These are phyloP conservation scores for Stephanodiscus triporus DNA, from an alignment of 108 stramenopile genomes.

Conservation along the genomic window DNA sequence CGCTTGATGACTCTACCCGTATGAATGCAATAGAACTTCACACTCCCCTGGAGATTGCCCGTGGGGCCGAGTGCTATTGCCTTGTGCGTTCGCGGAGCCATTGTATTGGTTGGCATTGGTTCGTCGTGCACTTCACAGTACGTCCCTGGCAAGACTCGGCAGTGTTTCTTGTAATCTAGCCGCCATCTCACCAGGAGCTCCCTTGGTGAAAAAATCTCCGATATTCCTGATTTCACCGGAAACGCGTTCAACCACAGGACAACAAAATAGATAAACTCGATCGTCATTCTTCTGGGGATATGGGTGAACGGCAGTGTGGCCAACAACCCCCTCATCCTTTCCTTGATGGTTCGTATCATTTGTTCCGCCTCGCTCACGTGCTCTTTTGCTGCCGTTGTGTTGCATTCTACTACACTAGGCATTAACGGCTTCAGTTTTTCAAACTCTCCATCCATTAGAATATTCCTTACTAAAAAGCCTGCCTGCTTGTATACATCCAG, in stretches of 20 bases:
- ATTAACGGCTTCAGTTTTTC: neutral
- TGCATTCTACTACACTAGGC: constrained; percentile 15
- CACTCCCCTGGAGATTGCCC: neutral
- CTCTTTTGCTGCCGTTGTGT: constrained; percentile 32
- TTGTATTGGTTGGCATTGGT: no score
- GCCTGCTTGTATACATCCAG: no score
- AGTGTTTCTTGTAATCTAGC: no score
- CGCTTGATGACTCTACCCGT: neutral
- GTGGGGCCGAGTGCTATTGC: neutral
- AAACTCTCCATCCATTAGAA: constrained; percentile 4
- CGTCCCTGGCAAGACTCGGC: no score
- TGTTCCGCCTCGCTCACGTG: constrained; percentile 10
- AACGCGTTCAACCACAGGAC: no score
- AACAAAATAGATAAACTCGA: no score
- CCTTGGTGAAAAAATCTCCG: no score
- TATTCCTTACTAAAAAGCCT: neutral
- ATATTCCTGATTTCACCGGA: no score
- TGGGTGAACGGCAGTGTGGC: constrained; percentile 22
- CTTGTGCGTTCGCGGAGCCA: neutral
- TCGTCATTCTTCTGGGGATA: neutral
- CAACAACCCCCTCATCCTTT: constrained; percentile 12
- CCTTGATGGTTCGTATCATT: constrained; percentile 13
- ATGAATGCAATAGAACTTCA: neutral
- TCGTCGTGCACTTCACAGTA: no score
- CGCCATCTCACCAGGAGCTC: no score